These are phyloP conservation scores for Aspergillus hancockii DNA, from an alignment of 495 filamentous ascomycete species.

Conservation along the genomic window DNA sequence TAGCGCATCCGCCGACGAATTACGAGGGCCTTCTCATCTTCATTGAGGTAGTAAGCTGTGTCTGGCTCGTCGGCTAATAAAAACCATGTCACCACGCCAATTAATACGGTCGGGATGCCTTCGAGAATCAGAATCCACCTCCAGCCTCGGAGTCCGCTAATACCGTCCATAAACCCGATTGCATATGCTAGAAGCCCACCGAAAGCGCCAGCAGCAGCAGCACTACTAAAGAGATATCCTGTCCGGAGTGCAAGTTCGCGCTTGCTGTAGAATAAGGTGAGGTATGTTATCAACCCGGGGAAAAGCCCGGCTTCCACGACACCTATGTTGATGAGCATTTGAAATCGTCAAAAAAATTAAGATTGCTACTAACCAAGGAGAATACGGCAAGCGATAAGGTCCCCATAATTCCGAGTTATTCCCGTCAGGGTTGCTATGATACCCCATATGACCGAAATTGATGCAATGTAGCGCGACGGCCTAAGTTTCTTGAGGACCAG, in stretches of 20 bases:
- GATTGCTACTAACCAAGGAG: conserved; percentile 41
- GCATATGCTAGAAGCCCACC: conserved; percentile 75
- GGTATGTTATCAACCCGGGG: conserved; percentile 62
- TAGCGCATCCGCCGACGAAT: conserved; percentile 46
- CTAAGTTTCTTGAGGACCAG: conserved; percentile 78
- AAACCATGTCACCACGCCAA: conserved; percentile 63
- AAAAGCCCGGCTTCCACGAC: conserved; percentile 58
- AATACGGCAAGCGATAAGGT: conserved; percentile 55
- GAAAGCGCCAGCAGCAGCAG: conserved; percentile 73
- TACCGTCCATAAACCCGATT: conserved; percentile 71
- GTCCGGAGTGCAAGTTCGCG: conserved; percentile 73
- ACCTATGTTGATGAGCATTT: conserved; percentile 14
- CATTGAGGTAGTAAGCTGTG: conserved; percentile 61
- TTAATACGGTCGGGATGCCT: conserved; percentile 65
- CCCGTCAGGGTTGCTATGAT: conserved; percentile 70
- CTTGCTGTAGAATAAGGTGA: conserved; percentile 76
- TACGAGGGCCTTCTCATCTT: conserved; percentile 57
- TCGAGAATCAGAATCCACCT: conserved; percentile 67
- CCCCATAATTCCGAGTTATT: conserved; percentile 59
- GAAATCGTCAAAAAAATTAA: neutral
- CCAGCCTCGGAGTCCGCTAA: conserved; percentile 59
- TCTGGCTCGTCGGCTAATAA: conserved; percentile 66
- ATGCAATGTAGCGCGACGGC: conserved; percentile 69
- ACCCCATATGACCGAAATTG: conserved; percentile 65
- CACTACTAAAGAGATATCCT: conserved; percentile 73